Conservation (phyloP, 2,329 filamentous ascomycete genomes). For the Exophiala aquamarina region DNA sequence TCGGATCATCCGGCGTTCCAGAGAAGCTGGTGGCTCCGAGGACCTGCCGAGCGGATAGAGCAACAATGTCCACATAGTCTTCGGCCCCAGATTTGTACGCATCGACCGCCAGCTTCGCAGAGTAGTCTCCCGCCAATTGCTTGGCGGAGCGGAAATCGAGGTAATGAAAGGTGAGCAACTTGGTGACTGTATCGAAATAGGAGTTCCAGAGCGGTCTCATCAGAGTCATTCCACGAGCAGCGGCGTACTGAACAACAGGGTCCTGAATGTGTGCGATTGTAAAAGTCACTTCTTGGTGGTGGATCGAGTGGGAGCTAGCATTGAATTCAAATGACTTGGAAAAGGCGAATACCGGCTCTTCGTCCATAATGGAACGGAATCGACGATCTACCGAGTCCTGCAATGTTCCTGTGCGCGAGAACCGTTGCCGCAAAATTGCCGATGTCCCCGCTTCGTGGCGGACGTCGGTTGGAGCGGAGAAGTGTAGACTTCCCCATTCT, state of each 20-base stretch:
- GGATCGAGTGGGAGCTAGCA: conserved; percentile 30
- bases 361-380: conserved; percentile 71
- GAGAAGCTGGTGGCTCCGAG: conserved; percentile 76
- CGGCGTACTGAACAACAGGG: conserved; percentile 76
- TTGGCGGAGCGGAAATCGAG: conserved; percentile 67
- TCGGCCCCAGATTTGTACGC: conserved; percentile 71
- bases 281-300: conserved; percentile 59
- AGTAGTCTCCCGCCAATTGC: conserved; percentile 70
- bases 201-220: conserved; percentile 81
- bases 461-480: conserved; percentile 68
- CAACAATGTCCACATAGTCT: conserved; percentile 75
- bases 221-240: conserved; percentile 70
- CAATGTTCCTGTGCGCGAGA: conserved; percentile 66
- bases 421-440: conserved; percentile 63
- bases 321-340: conserved; percentile 62
- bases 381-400: conserved; percentile 65
- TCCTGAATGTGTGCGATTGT: conserved; percentile 76
- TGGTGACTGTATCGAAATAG: conserved; percentile 64
- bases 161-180: conserved; percentile 75
- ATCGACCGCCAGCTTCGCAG: conserved; percentile 66
- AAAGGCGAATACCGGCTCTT: conserved; percentile 82
- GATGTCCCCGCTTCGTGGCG: conserved; percentile 72
- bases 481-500: conserved; percentile 81
- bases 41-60: conserved; percentile 75
- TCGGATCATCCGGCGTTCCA: conserved; percentile 67